Percentiles rank a stretch among this genome's conserved stretches.
phyloP scores from a whole-genome alignment of 148 eudicot species.

The Fagopyrum homotropicum region DNA sequence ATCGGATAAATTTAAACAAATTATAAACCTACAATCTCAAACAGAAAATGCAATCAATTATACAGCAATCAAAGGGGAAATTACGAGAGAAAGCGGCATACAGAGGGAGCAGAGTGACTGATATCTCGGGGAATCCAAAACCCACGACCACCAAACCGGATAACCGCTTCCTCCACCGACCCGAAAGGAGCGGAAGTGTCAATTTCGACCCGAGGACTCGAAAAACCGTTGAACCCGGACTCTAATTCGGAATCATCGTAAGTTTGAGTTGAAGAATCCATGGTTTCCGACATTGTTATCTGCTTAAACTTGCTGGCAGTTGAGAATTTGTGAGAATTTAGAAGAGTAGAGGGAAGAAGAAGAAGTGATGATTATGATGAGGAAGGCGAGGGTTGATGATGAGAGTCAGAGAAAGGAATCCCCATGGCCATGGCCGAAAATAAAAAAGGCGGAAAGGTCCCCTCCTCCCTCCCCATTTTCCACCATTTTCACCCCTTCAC shows the following conservation, averaged over 20 bases:
- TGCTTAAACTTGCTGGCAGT: background rate
- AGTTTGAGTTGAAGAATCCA: conserved; percentile 37
- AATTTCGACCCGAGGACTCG: conserved; percentile 53
- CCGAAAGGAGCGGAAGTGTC: conserved; percentile 76
- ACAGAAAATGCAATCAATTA: too few species aligned
- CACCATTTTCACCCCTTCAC: background rate
- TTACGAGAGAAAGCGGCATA: background rate
- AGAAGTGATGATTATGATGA: conserved; percentile 3
- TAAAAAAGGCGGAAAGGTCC: background rate
- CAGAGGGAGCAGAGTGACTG: background rate
- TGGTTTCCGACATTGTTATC: conserved; percentile 23
- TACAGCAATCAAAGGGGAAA: background rate
- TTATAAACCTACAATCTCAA: too few species aligned
- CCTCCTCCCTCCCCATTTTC: background rate
- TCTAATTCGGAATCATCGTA: conserved; percentile 16
- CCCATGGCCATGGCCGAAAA: conserved; percentile 13
- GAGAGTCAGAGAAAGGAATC: conserved; percentile 17
- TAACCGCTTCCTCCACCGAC: conserved; percentile 88
- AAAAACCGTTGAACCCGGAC: conserved; percentile 18
- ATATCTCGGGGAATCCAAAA: conserved; percentile 52
- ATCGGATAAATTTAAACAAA: too few species aligned
- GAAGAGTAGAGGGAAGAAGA: background rate
- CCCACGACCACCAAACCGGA: conserved; percentile 70
- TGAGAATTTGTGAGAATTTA: background rate
- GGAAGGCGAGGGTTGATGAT: conserved; percentile 11